Evolutionary conservation across 192 early-diverging fungal species (phyloP).

Genomic region (Spinellus fusiger): DNA sequence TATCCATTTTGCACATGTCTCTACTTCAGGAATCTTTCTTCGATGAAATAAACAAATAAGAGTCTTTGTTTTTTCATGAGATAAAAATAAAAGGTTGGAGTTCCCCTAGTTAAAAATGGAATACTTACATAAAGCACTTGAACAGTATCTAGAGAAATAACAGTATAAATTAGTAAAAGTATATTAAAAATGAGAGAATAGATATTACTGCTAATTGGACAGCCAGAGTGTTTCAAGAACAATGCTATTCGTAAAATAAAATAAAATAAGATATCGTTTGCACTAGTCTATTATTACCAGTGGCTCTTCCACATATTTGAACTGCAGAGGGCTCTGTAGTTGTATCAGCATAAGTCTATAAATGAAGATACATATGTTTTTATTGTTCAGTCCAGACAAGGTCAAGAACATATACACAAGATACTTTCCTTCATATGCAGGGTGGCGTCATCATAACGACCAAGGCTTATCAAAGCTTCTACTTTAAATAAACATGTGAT

Average conservation of each 20-base stretch:
- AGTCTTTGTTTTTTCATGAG: neutral
- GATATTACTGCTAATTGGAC: too few species aligned
- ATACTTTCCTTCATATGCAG: neutral
- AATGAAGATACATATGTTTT: neutral
- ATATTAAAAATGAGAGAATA: too few species aligned
- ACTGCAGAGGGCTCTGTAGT: neutral
- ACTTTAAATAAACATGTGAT: neutral
- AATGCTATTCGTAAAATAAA: too few species aligned
- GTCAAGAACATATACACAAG: neutral
- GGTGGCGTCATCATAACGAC: neutral
- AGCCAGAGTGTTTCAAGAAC: too few species aligned
- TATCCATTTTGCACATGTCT: neutral
- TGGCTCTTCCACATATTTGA: neutral
- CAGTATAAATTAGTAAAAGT: too few species aligned
- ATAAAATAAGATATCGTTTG: neutral
- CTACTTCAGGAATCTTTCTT: neutral
- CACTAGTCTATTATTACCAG: neutral
- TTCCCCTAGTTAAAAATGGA: too few species aligned
- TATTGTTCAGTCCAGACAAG: neutral
- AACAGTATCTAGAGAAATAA: too few species aligned
- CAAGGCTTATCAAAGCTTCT: neutral
- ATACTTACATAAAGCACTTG: too few species aligned
- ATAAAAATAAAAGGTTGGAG: too few species aligned
- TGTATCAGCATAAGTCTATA: neutral
- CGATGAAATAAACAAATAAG: neutral